Evolutionary conservation across 495 filamentous ascomycete species (phyloP), one percentile per base, ranked within the genome.

Genomic region (Viridothelium virens): DNA sequence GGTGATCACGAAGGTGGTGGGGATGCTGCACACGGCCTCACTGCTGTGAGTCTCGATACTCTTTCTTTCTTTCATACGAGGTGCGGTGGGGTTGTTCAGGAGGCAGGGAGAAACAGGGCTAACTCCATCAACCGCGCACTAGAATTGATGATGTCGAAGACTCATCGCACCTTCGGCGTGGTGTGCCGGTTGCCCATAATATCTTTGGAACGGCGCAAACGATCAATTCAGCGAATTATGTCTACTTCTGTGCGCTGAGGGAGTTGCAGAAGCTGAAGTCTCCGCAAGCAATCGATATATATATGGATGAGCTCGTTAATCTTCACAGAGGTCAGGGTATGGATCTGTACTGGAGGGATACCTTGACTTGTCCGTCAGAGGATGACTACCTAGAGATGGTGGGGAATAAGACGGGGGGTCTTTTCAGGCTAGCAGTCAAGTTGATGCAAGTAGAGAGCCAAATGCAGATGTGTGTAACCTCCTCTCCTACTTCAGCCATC

Each of bases 341-440:
- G 89, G 94, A 99, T 72, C 83, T 99, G 63, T 96, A 90, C 80
- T 99, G 94, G 94, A 84, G 94, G 12, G 94, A 97, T 77, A 91
- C 90, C 5, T 81, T 97, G 62, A 96, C 87, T 38, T 96, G 92
- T 75, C 94, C 94, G 37, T 91, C 85, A 56, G 93, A 97, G 77
- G 91, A 96, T 68, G 93, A 97, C 73, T 98, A 98, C 78, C 84
- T 98, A 16, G 93, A 97, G 76, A 98, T 98, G 94, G 95, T 98
- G 50, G 86, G 87, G 69, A 97, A 97, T 78, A 97, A 99, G 77
- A 99, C 94, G 2, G 94, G 94, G 36, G 94, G 94, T 2, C 83
- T 99, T 9, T 97, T 99, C 81, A 85, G 94, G 62, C 82, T 99
- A 11, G 94, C 91, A 34, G 86, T 97, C 68, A 94, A 96, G 76